Evolutionary conservation across 2,329 filamentous ascomycete species (phyloP).

Genomic region (Cladosporium sp.): DNA sequence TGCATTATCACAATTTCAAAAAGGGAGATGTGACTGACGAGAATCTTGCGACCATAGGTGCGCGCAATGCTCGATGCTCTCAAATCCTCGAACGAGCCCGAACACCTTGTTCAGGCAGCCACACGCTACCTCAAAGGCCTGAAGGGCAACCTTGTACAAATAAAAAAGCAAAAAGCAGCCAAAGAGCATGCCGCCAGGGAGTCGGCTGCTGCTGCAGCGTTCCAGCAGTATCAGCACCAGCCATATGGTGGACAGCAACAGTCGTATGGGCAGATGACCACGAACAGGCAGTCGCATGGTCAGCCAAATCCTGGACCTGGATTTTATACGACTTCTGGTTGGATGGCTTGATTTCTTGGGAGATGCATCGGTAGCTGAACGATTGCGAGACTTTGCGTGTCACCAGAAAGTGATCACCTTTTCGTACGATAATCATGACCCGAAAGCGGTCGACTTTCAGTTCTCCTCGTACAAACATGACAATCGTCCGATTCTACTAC

Average conservation of each 20-base stretch:
- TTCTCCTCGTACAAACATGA: too few relatives aligned
- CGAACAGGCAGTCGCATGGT: neutral
- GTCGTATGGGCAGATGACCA: neutral
- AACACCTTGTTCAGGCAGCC: slow-evolving; percentile 50
- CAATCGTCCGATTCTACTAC: too few relatives aligned
- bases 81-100: slow-evolving; percentile 54
- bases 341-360: neutral
- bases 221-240: slow-evolving; percentile 2
- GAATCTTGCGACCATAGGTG: slow-evolving; percentile 42
- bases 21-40: neutral
- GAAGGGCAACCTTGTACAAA: slow-evolving; percentile 52
- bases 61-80: slow-evolving; percentile 61
- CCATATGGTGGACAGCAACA: neutral
- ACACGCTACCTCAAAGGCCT: slow-evolving; percentile 55
- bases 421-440: too few relatives aligned
- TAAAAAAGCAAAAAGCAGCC: slow-evolving; percentile 43
- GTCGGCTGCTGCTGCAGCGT: slow-evolving; percentile 10
- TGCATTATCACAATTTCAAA: neutral
- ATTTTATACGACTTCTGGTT: neutral
- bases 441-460: too few relatives aligned
- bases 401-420: too few relatives aligned
- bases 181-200: slow-evolving; percentile 21
- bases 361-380: neutral
- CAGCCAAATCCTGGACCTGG: neutral
- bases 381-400: too few relatives aligned